These are phyloP conservation scores for Phialemonium atrogriseum DNA, from an alignment of 2,329 filamentous ascomycete genomes.

Conservation along the genomic window DNA sequence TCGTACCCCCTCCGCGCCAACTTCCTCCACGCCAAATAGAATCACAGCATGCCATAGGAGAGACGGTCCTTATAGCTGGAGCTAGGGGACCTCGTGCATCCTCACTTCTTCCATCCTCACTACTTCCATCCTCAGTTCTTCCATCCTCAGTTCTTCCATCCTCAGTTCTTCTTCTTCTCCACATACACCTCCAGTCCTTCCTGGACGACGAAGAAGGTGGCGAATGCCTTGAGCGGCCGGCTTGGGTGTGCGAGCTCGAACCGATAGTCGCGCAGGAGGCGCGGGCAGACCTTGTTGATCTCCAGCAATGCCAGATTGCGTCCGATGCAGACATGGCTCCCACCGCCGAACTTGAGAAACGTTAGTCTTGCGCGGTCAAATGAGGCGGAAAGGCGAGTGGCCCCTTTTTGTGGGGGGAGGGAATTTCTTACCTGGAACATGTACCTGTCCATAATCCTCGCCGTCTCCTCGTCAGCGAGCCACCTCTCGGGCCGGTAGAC, in stretches of 20 bases:
- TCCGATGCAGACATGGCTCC: constrained; percentile 46
- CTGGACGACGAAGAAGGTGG: constrained; percentile 54
- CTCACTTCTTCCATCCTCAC: no score
- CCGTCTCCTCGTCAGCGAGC: constrained; percentile 36
- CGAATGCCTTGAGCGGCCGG: constrained; percentile 40
- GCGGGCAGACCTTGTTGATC: constrained; percentile 51
- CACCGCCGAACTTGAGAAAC: constrained; percentile 39
- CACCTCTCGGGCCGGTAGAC: constrained; percentile 28
- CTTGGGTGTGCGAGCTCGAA: constrained; percentile 43
- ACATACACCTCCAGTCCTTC: constrained; percentile 45
- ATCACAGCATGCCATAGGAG: no score
- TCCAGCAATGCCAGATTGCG: constrained; percentile 46
- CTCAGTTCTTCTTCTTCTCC: constrained; percentile 19
- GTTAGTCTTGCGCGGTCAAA: background rate
- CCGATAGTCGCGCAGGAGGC: constrained; percentile 44
- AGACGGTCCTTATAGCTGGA: no score
- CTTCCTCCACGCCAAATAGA: no score
- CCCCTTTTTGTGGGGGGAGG: background rate
- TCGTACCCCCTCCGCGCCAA: no score
- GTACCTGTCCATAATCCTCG: constrained; percentile 41
- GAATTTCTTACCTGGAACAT: constrained; percentile 41
- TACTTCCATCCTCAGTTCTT: no score
- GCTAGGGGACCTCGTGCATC: no score
- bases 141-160: no score
- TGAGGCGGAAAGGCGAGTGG: no score